Conservation (phyloP, 805 yeast species). For the Monosporozyma solicola region DNA sequence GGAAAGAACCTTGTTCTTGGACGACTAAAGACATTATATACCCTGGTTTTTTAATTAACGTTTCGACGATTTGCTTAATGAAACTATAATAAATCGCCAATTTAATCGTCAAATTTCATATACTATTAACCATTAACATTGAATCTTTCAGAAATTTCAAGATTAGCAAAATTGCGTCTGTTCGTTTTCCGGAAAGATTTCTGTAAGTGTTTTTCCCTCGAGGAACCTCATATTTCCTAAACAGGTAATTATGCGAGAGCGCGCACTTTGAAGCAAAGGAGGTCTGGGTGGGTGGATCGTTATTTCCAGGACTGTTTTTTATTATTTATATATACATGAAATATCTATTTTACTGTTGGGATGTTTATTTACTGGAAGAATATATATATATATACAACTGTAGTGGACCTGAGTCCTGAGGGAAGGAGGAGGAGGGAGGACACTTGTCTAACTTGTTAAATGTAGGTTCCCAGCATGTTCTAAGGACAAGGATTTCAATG, state of each 20-base stretch:
- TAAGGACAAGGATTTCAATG: conserved; percentile 53
- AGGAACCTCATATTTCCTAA: not conserved
- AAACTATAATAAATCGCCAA: not conserved
- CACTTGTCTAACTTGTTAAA: not conserved
- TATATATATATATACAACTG: not conserved
- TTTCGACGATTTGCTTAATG: not conserved
- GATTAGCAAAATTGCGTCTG: not conserved
- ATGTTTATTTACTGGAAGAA: not conserved
- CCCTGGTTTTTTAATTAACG: not conserved
- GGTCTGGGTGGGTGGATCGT: not conserved
- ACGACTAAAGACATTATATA: conserved; percentile 82
- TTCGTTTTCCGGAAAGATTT: not conserved
- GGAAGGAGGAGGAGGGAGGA: no score
- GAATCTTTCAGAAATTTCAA: not conserved
- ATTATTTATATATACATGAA: not conserved
- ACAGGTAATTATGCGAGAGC: not conserved
- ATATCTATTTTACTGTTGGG: not conserved
- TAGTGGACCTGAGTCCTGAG: no score
- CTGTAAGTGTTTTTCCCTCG: not conserved
- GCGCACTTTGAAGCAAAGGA: not conserved
- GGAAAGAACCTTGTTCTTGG: conserved; percentile 99
- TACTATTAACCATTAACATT: not conserved
- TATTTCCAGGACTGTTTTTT: not conserved
- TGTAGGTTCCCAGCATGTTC: conserved; percentile 11
- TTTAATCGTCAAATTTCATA: not conserved